Base-by-base conservation (phyloP, 2,329 filamentous ascomycete genomes). In the Penicillium hordei region DNA sequence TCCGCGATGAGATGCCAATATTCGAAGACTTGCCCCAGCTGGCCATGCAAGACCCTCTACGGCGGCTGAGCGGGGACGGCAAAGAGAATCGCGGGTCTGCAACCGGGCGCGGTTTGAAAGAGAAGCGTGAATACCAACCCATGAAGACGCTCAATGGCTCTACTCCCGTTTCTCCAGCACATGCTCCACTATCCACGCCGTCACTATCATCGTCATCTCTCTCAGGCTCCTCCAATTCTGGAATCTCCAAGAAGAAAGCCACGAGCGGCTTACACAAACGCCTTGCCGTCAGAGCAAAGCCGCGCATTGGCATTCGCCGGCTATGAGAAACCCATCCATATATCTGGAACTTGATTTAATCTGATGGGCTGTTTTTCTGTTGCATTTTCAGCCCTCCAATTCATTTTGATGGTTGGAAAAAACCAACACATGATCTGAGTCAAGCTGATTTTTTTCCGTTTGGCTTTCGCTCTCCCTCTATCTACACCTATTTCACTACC, bases 221-320 rank as follows among this genome's bases (percentile, higher is more conserved):
- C 1, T 40, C 44, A 8, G 49, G 49, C 4, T 49, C 62, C 8
- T 61, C 65, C 1, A 48, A 57, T 12, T 63, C 64, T 6, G 68
- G 62, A 50, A 27, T 61, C 33, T 48, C 60, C 0, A 57, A 53
- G 42, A 57, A 69, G 45, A 72, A 68, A 55, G 49, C 59, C 8
- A 46, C 55, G 10, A 40, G 56, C 4, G 59, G 63, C 6, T 42
- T 50, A 2, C 66, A 70, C 50, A 75, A 69, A 45, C 65, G 67
- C 2, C 57, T 58, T 6, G 56, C 57, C 3, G 60, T 61, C 25
- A 74, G 73, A 49, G 33, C 62, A 7, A 76, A 75, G 57, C 68
- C 74, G 1, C 68, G 74, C 15, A 68, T 72, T 48, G 74, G 74
- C 0, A 63, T 76, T 29, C 71, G 73, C 36, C 66, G 74, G 45